phyloP scores from a whole-genome alignment of 208 protist species.

The Crithidia brevicula region DNA sequence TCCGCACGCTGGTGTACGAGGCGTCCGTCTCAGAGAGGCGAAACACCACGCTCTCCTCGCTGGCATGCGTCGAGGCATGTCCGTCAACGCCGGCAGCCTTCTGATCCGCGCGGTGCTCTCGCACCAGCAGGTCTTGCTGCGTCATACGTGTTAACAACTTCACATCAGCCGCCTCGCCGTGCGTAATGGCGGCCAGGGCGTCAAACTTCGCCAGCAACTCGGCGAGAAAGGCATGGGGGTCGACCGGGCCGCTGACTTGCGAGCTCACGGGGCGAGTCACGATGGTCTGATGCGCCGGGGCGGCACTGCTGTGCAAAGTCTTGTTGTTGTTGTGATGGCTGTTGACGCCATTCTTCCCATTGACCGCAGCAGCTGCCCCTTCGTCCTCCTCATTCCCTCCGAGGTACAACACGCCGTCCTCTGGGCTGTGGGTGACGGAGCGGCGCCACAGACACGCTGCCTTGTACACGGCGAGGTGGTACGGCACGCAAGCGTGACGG shows the following conservation, averaged over 20 bases:
- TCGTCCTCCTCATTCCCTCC: neutral
- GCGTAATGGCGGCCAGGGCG: slow-evolving; percentile 45
- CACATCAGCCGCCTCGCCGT: slow-evolving; percentile 51
- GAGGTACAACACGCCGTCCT: slow-evolving; percentile 9
- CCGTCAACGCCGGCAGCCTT: too few relatives aligned
- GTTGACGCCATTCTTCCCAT: too few relatives aligned
- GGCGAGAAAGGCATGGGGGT: slow-evolving; percentile 12
- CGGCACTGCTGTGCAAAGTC: too few relatives aligned
- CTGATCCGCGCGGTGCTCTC: slow-evolving; percentile 27
- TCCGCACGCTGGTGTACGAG: slow-evolving; percentile 12
- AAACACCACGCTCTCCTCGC: slow-evolving; percentile 35
- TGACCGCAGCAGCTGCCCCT: too few relatives aligned
- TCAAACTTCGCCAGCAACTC: slow-evolving; percentile 43
- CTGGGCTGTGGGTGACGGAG: slow-evolving; percentile 1
- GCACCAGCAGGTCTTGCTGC: slow-evolving; percentile 33
- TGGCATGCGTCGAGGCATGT: too few relatives aligned
- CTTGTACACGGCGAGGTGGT: slow-evolving; percentile 19
- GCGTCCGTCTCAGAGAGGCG: slow-evolving; percentile 31
- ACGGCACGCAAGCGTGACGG: slow-evolving; percentile 29
- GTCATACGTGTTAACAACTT: slow-evolving; percentile 36
- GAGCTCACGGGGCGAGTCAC: slow-evolving; percentile 4
- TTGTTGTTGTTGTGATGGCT: too few relatives aligned
- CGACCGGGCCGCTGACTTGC: neutral
- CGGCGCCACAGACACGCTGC: slow-evolving; percentile 14
- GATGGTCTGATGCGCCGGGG: too few relatives aligned